These are phyloP conservation scores for Coemansia sp. DNA, from an alignment of 192 early-diverging fungal species.

Conservation along the genomic window DNA sequence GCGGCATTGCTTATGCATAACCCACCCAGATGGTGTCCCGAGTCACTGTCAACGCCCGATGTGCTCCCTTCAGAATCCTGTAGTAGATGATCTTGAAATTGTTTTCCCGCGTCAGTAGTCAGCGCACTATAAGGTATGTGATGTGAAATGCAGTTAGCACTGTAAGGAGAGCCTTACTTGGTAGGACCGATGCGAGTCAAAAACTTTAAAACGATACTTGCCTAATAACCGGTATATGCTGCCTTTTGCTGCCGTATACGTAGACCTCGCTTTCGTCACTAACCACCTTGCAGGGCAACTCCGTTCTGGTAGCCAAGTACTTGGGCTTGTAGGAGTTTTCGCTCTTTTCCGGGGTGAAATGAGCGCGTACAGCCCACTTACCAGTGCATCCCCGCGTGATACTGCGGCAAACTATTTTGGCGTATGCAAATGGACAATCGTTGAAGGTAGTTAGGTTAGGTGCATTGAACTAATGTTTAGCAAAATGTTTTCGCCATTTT, in stretches of 20 bases:
- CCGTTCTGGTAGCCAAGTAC: background rate
- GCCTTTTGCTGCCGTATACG: background rate
- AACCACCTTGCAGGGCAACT: constrained; percentile 8
- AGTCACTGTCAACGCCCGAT: background rate
- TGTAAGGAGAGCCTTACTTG: background rate
- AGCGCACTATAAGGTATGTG: background rate
- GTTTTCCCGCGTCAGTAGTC: background rate
- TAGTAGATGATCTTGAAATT: background rate
- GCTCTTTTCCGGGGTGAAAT: constrained; percentile 30
- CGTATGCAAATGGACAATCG: background rate
- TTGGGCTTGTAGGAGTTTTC: background rate
- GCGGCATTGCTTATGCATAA: background rate
- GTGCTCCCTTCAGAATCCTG: background rate
- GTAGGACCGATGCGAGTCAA: background rate
- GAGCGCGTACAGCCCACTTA: constrained; percentile 8
- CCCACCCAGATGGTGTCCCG: background rate
- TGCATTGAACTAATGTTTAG: background rate
- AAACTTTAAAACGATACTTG: constrained; percentile 7
- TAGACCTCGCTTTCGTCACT: constrained; percentile 7
- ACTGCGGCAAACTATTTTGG: constrained; percentile 18
- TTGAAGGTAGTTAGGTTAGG: background rate
- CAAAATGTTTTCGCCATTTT: background rate
- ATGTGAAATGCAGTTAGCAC: background rate
- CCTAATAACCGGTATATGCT: constrained; percentile 27
- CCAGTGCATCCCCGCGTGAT: constrained; percentile 36